phyloP scores from a whole-genome alignment of 345 rosid genomes.

The Trapa incisa region DNA sequence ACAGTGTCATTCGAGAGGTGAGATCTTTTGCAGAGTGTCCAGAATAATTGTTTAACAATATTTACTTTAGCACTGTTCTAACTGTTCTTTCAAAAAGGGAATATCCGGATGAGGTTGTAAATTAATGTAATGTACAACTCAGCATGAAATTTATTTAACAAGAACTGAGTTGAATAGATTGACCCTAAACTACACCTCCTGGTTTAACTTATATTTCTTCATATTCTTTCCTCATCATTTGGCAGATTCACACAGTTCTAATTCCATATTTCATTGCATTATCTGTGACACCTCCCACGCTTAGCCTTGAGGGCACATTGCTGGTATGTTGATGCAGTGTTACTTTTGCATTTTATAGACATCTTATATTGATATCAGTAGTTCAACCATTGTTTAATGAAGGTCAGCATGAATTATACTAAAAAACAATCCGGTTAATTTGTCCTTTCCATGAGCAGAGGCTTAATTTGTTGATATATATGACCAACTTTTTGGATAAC shows the following conservation, averaged over 20 bases:
- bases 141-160: background rate
- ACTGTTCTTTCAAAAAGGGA: background rate
- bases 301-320: slow-evolving; percentile 41
- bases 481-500: background rate
- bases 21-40: slow-evolving; percentile 5
- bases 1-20: slow-evolving; percentile 27
- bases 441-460: background rate
- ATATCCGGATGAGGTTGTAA: background rate
- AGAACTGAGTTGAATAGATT: background rate
- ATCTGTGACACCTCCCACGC: slow-evolving; percentile 31
- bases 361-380: background rate
- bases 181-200: background rate
- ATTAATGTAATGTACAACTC: background rate
- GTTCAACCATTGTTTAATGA: background rate
- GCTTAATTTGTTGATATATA: background rate
- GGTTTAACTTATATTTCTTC: background rate
- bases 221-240: background rate
- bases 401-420: background rate
- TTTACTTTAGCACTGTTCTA: background rate
- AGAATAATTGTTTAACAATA: background rate
- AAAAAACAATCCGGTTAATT: background rate
- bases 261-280: slow-evolving; percentile 21
- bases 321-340: slow-evolving; percentile 20
- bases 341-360: background rate
- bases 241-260: slow-evolving; percentile 45